Conservation (phyloP, 2,329 filamentous ascomycete genomes). For the Penicillium sclerotiorum region DNA sequence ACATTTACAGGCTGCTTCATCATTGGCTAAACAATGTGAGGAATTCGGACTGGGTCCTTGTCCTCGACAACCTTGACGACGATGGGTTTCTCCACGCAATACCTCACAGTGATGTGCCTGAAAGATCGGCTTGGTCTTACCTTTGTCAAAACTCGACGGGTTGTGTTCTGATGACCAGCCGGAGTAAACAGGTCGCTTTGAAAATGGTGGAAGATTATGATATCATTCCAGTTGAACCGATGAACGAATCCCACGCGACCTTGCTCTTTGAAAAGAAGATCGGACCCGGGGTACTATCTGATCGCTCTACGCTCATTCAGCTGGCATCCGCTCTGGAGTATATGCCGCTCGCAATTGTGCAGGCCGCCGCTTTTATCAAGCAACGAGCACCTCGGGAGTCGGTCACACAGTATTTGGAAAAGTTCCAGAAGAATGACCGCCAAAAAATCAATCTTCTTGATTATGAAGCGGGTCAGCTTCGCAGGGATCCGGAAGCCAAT, state of each 20-base stretch:
- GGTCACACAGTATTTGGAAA: constrained; percentile 17
- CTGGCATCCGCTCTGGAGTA: constrained; percentile 22
- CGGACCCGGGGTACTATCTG: constrained; percentile 1
- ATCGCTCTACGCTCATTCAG: background rate
- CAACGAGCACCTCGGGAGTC: constrained; percentile 1
- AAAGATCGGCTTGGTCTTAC: constrained; percentile 12
- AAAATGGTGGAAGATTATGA: constrained; percentile 10
- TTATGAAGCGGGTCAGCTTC: constrained; percentile 26
- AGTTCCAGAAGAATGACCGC: constrained; percentile 38
- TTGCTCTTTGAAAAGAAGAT: constrained; percentile 36
- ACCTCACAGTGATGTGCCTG: background rate
- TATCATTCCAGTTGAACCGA: constrained; percentile 22
- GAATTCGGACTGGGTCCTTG: constrained; percentile 24
- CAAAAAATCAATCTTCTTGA: constrained; percentile 30
- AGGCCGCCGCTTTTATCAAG: constrained; percentile 35
- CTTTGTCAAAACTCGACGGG: constrained; percentile 14
- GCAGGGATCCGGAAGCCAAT: constrained; percentile 24
- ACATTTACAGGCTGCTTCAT: constrained; percentile 35
- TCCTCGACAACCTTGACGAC: constrained; percentile 32
- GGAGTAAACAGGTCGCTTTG: constrained; percentile 9
- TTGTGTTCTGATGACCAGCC: constrained; percentile 19
- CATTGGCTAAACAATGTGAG: constrained; percentile 23
- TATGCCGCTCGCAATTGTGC: constrained; percentile 35
- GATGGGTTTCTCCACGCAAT: constrained; percentile 12
- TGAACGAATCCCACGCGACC: constrained; percentile 28